A percentile compares a stretch with the other conserved stretches of the same genome.
Evolutionary conservation across 2,329 filamentous ascomycete genomes (phyloP).

Genomic region (Fusarium anguioides): DNA sequence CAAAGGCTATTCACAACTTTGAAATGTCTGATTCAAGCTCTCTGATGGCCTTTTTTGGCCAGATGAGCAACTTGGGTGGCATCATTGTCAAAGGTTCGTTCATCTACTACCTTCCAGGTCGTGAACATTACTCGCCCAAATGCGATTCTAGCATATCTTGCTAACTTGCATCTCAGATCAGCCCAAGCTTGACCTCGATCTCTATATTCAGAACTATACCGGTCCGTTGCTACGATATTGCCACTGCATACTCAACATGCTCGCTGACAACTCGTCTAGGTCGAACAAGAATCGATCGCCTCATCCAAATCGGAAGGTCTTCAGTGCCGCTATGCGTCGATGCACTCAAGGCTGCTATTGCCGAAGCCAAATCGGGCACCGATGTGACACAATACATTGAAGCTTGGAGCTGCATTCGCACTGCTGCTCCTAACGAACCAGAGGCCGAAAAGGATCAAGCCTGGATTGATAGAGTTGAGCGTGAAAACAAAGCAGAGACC

Average conservation of each 20-base stretch:
- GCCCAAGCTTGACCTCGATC: constrained; percentile 91
- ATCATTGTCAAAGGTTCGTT: constrained; percentile 61
- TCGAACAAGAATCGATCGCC: constrained; percentile 81
- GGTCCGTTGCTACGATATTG: constrained; percentile 61
- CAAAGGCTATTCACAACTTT: not conserved
- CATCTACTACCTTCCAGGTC: not conserved
- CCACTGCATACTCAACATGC: not conserved
- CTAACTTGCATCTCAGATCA: constrained; percentile 62
- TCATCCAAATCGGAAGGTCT: constrained; percentile 82
- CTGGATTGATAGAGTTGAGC: constrained; percentile 80
- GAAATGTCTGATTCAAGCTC: constrained; percentile 53
- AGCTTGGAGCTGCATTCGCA: constrained; percentile 72
- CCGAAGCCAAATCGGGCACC: constrained; percentile 79
- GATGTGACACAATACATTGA: constrained; percentile 79
- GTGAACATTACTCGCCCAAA: not conserved
- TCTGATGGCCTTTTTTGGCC: constrained; percentile 58
- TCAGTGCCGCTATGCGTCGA: constrained; percentile 82
- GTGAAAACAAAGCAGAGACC: constrained; percentile 75
- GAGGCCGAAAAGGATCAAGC: constrained; percentile 73
- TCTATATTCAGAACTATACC: constrained; percentile 89
- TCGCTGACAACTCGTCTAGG: constrained; percentile 61
- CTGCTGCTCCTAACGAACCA: constrained; percentile 72
- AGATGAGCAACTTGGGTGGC: constrained; percentile 59
- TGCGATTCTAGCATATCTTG: not conserved
- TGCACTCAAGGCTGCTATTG: constrained; percentile 80